Evolutionary conservation across 2,329 filamentous ascomycete species (phyloP).

Genomic region (Cladophialophora carrionii): DNA sequence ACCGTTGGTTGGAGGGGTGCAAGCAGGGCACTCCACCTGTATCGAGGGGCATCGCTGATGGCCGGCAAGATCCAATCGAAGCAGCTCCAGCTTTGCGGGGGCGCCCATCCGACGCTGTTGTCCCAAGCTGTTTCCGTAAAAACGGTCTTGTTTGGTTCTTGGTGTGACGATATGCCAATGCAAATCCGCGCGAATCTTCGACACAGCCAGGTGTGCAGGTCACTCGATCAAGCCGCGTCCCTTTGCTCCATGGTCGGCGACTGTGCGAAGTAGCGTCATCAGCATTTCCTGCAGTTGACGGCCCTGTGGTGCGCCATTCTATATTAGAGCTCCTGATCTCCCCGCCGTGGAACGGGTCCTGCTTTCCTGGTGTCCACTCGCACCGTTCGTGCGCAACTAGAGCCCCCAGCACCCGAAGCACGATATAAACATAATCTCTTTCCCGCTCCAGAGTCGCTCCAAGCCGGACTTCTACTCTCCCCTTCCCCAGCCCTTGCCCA

Average conservation of each 20-base stretch:
- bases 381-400: conserved; percentile 10
- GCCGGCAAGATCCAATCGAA: conserved; percentile 10
- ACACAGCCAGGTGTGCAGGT: conserved; percentile 7
- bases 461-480: conserved; percentile 13
- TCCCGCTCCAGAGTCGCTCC: conserved; percentile 5
- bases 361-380: conserved; percentile 7
- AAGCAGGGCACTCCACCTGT: not conserved
- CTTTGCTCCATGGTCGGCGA: conserved; percentile 18
- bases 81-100: conserved; percentile 21
- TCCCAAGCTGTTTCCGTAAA: conserved; percentile 7
- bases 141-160: not conserved
- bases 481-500: not conserved
- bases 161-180: conserved; percentile 15
- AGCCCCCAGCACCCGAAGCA: not conserved
- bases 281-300: conserved; percentile 2
- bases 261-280: conserved; percentile 22
- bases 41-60: conserved; percentile 7
- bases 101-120: not conserved
- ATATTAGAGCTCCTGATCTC: conserved; percentile 30
- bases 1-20: conserved; percentile 1
- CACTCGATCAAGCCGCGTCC: conserved; percentile 10
- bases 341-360: conserved; percentile 17
- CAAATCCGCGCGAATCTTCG: conserved; percentile 17
- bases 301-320: conserved; percentile 7
- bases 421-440: conserved; percentile 25